Evolutionary conservation across 768 basidiomycete genomes (phyloP), one percentile per base, ranked within the genome.

Genomic region (Phylloporus scabripes): DNA sequence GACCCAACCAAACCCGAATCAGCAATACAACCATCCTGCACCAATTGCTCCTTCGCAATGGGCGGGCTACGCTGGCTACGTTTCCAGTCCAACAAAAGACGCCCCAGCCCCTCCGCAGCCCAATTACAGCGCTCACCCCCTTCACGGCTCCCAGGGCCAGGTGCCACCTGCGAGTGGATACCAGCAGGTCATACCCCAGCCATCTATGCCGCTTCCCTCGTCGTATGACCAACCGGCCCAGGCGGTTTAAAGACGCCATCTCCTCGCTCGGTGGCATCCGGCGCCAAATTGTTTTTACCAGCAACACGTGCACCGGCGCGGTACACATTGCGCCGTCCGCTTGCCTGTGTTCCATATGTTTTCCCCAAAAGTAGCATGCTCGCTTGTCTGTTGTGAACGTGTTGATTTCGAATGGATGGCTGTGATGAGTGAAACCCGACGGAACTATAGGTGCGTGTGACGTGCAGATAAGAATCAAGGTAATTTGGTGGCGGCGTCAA

Each of bases 91-190:
- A 12, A n/a, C 44, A 15, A 45, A 28, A 10, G 17, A 17, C 6
- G 24, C 46, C 20, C 3, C 51, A 33, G 50, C 39, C 5, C 50
- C 63, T 2, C 55, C 55, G 23, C 63, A 56, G 29, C 49, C 64
- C 5, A 57, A 55, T 23, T 54, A 51, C 48, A 37, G 1, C 26
- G 15, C 50, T 10, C 47, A 60, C n/a, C 64, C 62, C 10, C 28
- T 40, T 12, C 11, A 18, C 12, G 44, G 24, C 17, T 28, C 51
- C 17, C 64, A 57, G 33, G 31, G 29, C 2, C 60, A 43, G 23
- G 43, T 45, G 28, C 50, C 48, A 6, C 20, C 48, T 32, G 47
- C 46, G 2, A 34, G 36, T 26, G 55, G 50, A 23, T 57, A 60
- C 24, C 50, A 46, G 9, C 46, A 15, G 8, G 23, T 26, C 39